A percentile compares a stretch with the other conserved stretches of the same genome.
phyloP scores from a whole-genome alignment of 169 alveolate genomes.

The Plasmodium relictum region DNA sequence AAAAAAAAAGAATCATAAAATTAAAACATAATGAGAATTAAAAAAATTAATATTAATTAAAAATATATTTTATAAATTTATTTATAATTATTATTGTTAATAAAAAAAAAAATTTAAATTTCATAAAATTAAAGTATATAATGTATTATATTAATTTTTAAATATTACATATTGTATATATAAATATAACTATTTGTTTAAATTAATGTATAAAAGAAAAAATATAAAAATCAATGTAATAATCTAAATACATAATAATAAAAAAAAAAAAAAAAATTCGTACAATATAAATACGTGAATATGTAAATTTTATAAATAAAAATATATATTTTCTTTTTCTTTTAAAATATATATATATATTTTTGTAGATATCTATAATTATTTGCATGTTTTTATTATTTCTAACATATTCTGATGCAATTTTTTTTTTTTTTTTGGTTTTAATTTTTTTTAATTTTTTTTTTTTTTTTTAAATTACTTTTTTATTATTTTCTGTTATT shows the following conservation, averaged over 20 bases:
- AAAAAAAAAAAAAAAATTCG: too few species aligned
- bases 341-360: too few species aligned
- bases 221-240: too few species aligned
- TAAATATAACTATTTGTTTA: background rate
- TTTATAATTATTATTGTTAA: constrained; percentile 18
- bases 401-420: too few species aligned
- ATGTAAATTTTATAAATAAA: too few species aligned
- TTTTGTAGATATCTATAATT: too few species aligned
- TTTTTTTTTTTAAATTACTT: background rate
- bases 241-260: too few species aligned
- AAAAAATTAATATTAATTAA: constrained; percentile 27
- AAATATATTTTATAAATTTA: constrained; percentile 26
- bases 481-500: constrained; percentile 14
- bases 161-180: constrained; percentile 20
- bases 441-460: background rate
- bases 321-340: too few species aligned
- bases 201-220: too few species aligned
- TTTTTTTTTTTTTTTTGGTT: background rate
- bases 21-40: background rate
- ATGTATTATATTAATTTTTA: constrained; percentile 21
- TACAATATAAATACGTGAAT: too few species aligned
- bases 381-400: too few species aligned
- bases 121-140: constrained; percentile 51
- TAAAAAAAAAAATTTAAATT: constrained; percentile 17
- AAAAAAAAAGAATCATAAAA: background rate